Base-by-base conservation (phyloP, 768 basidiomycete species). In the Russula sp. region DNA sequence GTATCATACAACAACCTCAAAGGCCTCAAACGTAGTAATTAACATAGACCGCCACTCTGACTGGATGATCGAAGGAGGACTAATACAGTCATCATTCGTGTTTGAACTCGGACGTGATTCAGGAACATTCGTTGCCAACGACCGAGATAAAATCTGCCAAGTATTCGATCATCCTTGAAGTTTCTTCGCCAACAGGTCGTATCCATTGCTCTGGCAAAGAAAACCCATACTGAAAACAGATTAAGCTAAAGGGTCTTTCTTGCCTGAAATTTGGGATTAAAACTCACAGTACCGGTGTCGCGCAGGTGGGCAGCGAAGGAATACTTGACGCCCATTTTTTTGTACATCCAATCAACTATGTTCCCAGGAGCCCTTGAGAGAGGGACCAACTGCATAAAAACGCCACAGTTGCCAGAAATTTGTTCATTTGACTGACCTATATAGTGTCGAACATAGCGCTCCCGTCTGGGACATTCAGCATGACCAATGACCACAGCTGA, bases 131-230 rank as follows among this genome's bases (percentile, higher is more conserved):
- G 67, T 73, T 76, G 11, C 22, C 46, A 13, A n/a, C 11, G 46
- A 76, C 75, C 28, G 72, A 69, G 57, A 92, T 85, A 71, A 92
- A 94, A 50, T 80, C 76, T 1, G 86, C 83, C 7, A 94, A 75
- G 69, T 87, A 90, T 26, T 80, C 75, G 32, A 93, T 69, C 76
- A 92, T 83, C 28, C 77, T 80, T 20, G 79, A 78, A 5, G 86
- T 85, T 75, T 94, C 92, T 74, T 90, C 88, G 1, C 89, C 91
- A 2, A 89, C 86, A 0, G 91, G 88, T 8, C 87, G 77, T 67
- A 94, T 92, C 82, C 83, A 85, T 55, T 77, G 76, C 0, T 84
- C 75, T 0, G 92, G 92, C 2, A 93, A 76, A 8, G 87, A 75
- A 76, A 91, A 93, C 4, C 90, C 90, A 69, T 89, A 90, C 88